Evolutionary conservation across 2,329 filamentous ascomycete genomes (phyloP), one percentile per base, ranked within the genome.

Genomic region (Rhynchosporium graminicola): DNA sequence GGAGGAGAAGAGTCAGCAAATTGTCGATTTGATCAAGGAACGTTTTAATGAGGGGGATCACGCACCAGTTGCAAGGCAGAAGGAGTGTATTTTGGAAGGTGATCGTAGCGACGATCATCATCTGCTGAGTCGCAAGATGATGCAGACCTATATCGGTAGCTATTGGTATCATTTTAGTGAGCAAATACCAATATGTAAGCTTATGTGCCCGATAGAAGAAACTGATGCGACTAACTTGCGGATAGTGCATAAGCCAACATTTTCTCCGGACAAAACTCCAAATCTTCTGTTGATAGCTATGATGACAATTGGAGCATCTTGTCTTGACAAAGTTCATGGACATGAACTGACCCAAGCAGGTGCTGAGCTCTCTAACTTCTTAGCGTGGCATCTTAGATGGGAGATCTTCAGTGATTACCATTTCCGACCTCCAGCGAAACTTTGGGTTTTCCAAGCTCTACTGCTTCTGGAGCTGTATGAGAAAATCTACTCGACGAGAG

Each of bases 111-210:
- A 85, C 38, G 82, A 85, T 58, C 77, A 79, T 29, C 85, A 88
- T 64, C 83, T 88, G 79, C 79, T 98, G 65, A 96, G 94, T 75
- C 82, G 93, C 70, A 87, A 89, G 71, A 97, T 97, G 91, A 96
- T 98, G 90, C 92, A 97, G 76, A 89, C 88, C 3, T 98, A 97
- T 72, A 92, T 96, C 68, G 85, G 87, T 10, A 96, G 92, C 1
- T 99, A 96, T 76, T 99, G 95, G 95, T 83, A 90, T 59, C 90
- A 97, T 75, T 96, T 97, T 72, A 96, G 95, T 75, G 89, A 93
- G 59, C 95, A 98, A 74, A 82, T 98, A 66, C 95, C 95, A 1
- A 97, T 99, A 63, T 80, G 73, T 75, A 66, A 62, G 71, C 64
- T 28, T 26, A 29, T 20, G 38, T 42, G 20, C 38, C n/a, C 10